Evolutionary conservation across 768 basidiomycete species (phyloP).

Genomic region (Exsudoporus frostii): DNA sequence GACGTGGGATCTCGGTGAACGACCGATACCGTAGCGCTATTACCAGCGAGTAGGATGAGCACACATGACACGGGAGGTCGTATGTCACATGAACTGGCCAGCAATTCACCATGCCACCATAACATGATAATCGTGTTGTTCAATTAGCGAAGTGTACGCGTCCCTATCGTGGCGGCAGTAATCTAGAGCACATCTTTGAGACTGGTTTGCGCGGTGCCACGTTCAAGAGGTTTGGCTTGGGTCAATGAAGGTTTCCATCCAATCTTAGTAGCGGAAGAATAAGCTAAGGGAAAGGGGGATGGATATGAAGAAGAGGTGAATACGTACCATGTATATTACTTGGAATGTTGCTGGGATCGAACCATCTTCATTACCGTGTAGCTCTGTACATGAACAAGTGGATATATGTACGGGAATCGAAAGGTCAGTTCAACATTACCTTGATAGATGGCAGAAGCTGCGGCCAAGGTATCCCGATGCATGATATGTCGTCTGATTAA

Average conservation of each 20-base stretch:
- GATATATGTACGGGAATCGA: not conserved
- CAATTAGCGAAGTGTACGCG: not conserved
- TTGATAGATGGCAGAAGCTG: constrained; percentile 92
- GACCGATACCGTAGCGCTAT: not conserved
- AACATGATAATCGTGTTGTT: not conserved
- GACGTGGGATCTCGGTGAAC: not conserved
- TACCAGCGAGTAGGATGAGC: not conserved
- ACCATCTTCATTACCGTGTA: constrained; percentile 84
- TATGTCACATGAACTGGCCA: not conserved
- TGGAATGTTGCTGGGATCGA: constrained; percentile 93
- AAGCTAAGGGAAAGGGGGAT: not conserved
- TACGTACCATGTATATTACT: constrained; percentile 83
- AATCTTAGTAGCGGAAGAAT: constrained; percentile 45
- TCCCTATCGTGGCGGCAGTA: not conserved
- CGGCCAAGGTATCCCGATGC: constrained; percentile 82
- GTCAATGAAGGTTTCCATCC: constrained; percentile 76
- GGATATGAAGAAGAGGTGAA: not conserved
- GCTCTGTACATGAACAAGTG: constrained; percentile 43
- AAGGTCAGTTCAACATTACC: constrained; percentile 42
- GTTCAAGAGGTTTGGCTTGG: constrained; percentile 63
- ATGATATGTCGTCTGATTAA: constrained; percentile 57
- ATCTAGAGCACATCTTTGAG: constrained; percentile 57
- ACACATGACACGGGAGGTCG: not conserved
- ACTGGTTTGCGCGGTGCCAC: constrained; percentile 59
- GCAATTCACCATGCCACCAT: not conserved